These are phyloP conservation scores for Fusarium fujikuroi DNA, from an alignment of 2,329 filamentous ascomycete species.

Conservation along the genomic window DNA sequence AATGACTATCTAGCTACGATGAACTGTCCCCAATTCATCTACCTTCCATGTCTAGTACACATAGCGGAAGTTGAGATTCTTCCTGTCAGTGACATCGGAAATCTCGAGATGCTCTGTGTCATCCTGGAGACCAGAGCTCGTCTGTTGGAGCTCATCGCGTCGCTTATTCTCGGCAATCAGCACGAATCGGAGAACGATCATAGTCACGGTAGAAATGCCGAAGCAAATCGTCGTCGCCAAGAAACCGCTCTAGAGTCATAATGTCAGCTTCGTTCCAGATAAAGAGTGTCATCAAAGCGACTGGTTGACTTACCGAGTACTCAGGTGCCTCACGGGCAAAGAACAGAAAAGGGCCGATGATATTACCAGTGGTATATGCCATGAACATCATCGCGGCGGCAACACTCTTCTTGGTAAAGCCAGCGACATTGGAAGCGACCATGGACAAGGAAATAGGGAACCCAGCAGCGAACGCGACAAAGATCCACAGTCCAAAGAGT, in stretches of 20 bases:
- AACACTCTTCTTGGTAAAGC: conserved; percentile 40
- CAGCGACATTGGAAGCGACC: conserved; percentile 38
- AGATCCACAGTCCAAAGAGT: conserved; percentile 29
- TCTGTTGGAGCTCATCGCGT: conserved; percentile 28
- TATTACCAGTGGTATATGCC: conserved; percentile 35
- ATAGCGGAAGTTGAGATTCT: conserved; percentile 36
- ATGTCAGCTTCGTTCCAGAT: not conserved
- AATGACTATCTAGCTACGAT: no score
- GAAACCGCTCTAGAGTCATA: conserved; percentile 29
- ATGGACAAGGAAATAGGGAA: conserved; percentile 35
- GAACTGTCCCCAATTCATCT: rapidly evolving
- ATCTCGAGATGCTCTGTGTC: conserved; percentile 12
- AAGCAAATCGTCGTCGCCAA: conserved; percentile 37
- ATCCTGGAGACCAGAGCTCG: not conserved
- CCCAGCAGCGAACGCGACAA: conserved; percentile 37
- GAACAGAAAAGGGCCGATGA: conserved; percentile 39
- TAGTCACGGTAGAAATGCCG: conserved; percentile 22
- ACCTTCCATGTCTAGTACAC: conserved; percentile 13
- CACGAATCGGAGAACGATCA: conserved; percentile 22
- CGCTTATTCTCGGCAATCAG: conserved; percentile 31
- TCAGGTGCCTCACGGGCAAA: conserved; percentile 31
- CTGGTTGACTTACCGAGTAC: conserved; percentile 27
- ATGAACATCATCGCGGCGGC: conserved; percentile 41
- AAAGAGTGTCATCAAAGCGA: rapidly evolving
- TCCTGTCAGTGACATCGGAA: conserved; percentile 34